These are phyloP conservation scores for Zostera marina DNA, from an alignment of 116 monocot species.

Conservation along the genomic window DNA sequence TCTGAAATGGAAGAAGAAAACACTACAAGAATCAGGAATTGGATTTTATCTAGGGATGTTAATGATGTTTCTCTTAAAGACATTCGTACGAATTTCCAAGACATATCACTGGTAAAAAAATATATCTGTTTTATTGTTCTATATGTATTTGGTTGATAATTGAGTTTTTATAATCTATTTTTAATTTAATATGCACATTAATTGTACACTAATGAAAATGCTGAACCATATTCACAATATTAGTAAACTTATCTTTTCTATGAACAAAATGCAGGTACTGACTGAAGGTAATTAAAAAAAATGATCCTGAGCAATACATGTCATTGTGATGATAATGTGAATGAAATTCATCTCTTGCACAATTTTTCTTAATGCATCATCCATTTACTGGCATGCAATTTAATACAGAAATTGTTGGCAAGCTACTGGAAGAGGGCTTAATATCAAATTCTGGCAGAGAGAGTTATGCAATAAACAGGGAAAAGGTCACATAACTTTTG, in stretches of 20 bases:
- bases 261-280: conserved; percentile 46
- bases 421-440: conserved; percentile 53
- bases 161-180: not conserved
- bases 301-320: not conserved
- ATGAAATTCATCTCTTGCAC: not conserved
- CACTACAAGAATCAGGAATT: conserved; percentile 47
- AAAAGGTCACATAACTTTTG: conserved; percentile 18
- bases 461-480: conserved; percentile 53
- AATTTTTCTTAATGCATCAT: not conserved
- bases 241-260: not conserved
- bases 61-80: conserved; percentile 48
- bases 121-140: not conserved
- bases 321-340: not conserved
- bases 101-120: conserved; percentile 54
- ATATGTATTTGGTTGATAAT: not conserved
- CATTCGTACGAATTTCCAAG: conserved; percentile 65
- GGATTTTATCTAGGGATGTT: conserved; percentile 49
- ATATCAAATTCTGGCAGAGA: conserved; percentile 57
- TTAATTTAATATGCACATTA: not conserved
- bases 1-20: conserved; percentile 55
- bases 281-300: conserved; percentile 60
- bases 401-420: conserved; percentile 51
- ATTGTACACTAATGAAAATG: not conserved
- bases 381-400: not conserved
- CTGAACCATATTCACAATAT: not conserved